These are phyloP conservation scores for Pulveroboletus sp. DNA, from an alignment of 768 basidiomycete species.

Conservation along the genomic window DNA sequence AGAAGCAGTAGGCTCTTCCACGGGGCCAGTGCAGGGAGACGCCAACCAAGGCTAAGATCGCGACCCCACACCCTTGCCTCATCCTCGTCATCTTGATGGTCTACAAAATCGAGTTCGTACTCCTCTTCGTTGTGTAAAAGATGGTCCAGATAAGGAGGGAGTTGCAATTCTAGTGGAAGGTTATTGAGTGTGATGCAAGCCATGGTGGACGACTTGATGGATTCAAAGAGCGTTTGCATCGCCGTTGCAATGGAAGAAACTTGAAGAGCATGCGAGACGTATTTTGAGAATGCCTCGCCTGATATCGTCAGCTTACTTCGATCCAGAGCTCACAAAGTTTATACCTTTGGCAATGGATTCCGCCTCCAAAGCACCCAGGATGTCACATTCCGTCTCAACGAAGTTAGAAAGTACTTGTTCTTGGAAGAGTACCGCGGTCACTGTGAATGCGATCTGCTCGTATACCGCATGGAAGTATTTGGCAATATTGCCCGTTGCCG, in stretches of 20 bases:
- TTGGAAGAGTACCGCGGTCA: conserved; percentile 89
- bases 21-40: conserved; percentile 68
- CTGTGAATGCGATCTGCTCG: conserved; percentile 81
- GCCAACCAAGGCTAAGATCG: conserved; percentile 69
- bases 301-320: conserved; percentile 9
- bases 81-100: conserved; percentile 50
- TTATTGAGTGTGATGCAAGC: conserved; percentile 76
- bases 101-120: conserved; percentile 47
- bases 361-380: conserved; percentile 67
- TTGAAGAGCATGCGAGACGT: conserved; percentile 53
- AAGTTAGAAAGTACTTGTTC: conserved; percentile 86
- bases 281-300: conserved; percentile 62
- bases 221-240: conserved; percentile 77
- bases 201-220: conserved; percentile 70
- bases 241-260: conserved; percentile 69
- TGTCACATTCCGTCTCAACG: conserved; percentile 77
- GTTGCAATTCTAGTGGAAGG: conserved; percentile 79
- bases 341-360: conserved; percentile 63
- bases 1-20: conserved; percentile 90
- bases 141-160: conserved; percentile 75
- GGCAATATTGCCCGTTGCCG: conserved; percentile 68
- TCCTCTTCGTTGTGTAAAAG: conserved; percentile 67
- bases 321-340: conserved; percentile 30
- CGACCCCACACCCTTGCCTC: conserved; percentile 57
- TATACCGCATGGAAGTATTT: conserved; percentile 87